phyloP scores from a whole-genome alignment of 805 yeast species.

The Tetrapisispora taiwanensis region DNA sequence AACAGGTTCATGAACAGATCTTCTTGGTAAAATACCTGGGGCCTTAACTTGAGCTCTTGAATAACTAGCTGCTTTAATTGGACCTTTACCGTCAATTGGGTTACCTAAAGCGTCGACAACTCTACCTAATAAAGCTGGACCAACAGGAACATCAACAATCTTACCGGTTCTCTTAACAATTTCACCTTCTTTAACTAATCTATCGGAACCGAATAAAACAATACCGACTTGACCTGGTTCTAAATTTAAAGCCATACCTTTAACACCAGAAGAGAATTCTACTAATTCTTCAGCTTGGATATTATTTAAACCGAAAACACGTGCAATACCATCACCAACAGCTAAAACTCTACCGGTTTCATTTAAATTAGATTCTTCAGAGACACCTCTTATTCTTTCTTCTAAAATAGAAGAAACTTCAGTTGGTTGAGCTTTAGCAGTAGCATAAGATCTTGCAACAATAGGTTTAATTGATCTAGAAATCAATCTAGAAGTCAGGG shows the following conservation, averaged over 20 bases:
- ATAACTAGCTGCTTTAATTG: slow-evolving; percentile 72
- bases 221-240: slow-evolving; percentile 99
- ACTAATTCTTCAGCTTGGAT: slow-evolving; percentile 99
- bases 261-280: slow-evolving; percentile 98
- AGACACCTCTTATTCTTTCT: slow-evolving; percentile 98
- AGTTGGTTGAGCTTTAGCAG: slow-evolving; percentile 95
- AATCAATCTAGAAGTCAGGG: neutral
- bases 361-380: slow-evolving; percentile 93
- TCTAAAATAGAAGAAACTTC: slow-evolving; percentile 98
- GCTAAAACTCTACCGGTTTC: slow-evolving; percentile 99
- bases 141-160: slow-evolving; percentile 98
- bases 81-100: slow-evolving; percentile 99
- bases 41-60: slow-evolving; percentile 98
- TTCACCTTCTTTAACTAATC: slow-evolving; percentile 98
- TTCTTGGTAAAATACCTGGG: slow-evolving; percentile 99
- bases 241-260: slow-evolving; percentile 99
- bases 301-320: slow-evolving; percentile 99
- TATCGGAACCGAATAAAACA: slow-evolving; percentile 98
- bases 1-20: slow-evolving; percentile 97
- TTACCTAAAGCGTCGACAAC: slow-evolving; percentile 98
- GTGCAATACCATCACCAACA: slow-evolving; percentile 99
- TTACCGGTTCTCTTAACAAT: slow-evolving; percentile 99
- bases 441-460: slow-evolving; percentile 42
- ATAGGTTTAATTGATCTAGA: neutral
- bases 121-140: slow-evolving; percentile 97